Percentiles rank a stretch among this genome's conserved stretches.
Conservation (phyloP, 345 rosid genomes). For the Eucalyptus virginea region DNA sequence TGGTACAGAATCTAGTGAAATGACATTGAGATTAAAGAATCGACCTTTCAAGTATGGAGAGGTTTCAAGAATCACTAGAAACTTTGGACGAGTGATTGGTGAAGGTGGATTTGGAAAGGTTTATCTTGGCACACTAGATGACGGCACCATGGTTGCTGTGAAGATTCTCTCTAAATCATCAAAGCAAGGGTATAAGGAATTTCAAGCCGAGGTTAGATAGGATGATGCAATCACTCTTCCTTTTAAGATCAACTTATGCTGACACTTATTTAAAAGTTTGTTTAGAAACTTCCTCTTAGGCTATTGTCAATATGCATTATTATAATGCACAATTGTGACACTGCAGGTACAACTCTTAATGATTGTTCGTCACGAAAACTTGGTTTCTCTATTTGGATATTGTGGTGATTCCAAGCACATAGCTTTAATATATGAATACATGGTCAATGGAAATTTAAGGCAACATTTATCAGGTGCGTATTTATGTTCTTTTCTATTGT, state of each 20-base stretch:
- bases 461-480: constrained; percentile 9
- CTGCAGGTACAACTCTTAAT: constrained; percentile 8
- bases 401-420: constrained; percentile 5
- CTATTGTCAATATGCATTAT: neutral
- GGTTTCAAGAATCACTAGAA: constrained; percentile 1
- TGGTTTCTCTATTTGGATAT: constrained; percentile 15
- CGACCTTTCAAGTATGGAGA: constrained; percentile 1
- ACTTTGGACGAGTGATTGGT: neutral
- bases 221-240: neutral
- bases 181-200: constrained; percentile 13
- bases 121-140: constrained; percentile 3
- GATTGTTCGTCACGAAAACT: constrained; percentile 13
- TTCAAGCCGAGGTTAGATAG: constrained; percentile 10
- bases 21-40: neutral
- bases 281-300: neutral
- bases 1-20: neutral
- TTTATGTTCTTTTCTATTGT: neutral
- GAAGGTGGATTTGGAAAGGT: constrained; percentile 21
- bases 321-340: neutral
- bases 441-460: constrained; percentile 15
- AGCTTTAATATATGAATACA: constrained; percentile 22
- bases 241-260: neutral
- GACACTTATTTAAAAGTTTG: fast-evolving
- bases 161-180: constrained; percentile 11
- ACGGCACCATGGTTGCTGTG: constrained; percentile 7